These are phyloP conservation scores for Metschnikowia lachancei DNA, from an alignment of 805 yeast genomes.

Conservation along the genomic window DNA sequence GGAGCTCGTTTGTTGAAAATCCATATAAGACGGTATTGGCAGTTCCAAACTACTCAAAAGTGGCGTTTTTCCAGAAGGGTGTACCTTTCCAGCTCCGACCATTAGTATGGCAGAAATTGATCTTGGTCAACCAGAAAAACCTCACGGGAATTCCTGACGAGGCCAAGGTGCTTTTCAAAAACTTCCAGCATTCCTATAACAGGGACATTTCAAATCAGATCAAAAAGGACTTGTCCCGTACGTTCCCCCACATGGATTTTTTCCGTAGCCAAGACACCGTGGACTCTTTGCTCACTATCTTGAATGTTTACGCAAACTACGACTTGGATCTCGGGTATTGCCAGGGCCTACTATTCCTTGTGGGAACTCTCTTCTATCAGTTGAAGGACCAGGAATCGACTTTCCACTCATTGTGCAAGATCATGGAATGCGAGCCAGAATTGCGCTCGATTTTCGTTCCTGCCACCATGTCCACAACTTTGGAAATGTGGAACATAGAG, in stretches of 20 bases:
- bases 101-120: slow-evolving; percentile 43
- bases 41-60: slow-evolving; percentile 47
- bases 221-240: slow-evolving; percentile 55
- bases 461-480: slow-evolving; percentile 52
- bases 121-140: slow-evolving; percentile 29
- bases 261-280: slow-evolving; percentile 47
- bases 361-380: slow-evolving; percentile 52
- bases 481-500: slow-evolving; percentile 51
- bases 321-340: slow-evolving; percentile 68
- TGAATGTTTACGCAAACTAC: slow-evolving; percentile 61
- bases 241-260: slow-evolving; percentile 54
- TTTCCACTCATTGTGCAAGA: slow-evolving; percentile 51
- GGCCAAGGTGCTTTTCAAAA: slow-evolving; percentile 31
- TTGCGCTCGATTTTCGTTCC: slow-evolving; percentile 49
- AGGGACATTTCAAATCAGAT: slow-evolving; percentile 44
- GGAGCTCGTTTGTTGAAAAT: slow-evolving; percentile 44
- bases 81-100: slow-evolving; percentile 45
- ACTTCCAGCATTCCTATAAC: slow-evolving; percentile 44
- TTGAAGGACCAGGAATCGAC: slow-evolving; percentile 38
- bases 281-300: slow-evolving; percentile 47
- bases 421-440: slow-evolving; percentile 57
- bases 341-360: slow-evolving; percentile 63
- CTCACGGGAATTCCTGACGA: slow-evolving; percentile 33
- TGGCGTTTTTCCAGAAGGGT: slow-evolving; percentile 43
- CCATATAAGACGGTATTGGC: slow-evolving; percentile 45